Base-by-base conservation (phyloP, 148 eudicot genomes). In the Vaccinium macrocarpon region DNA sequence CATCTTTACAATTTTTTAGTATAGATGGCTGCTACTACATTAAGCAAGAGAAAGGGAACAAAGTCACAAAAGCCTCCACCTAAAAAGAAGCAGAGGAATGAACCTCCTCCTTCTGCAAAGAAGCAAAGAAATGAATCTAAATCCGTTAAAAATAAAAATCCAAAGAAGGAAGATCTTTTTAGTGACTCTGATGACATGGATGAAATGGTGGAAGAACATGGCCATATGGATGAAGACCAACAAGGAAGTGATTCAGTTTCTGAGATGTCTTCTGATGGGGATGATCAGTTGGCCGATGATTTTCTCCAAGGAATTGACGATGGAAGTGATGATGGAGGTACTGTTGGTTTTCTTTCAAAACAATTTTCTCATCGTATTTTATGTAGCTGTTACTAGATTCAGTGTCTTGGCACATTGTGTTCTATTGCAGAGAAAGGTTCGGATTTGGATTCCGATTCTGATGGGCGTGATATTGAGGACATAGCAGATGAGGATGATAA, bases 181-280 rank as follows among this genome's bases (percentile, higher is more conserved):
- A 87, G 82, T 74, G 90, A 89, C 55, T 88, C 90, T 14, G 90
- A 90, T 77, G 78, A 56, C 50, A 57, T 16, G 21, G 88, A 76
- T 46, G 94, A 88, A 82, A 88, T 75, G 13, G 82, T 78, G 56
- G 84, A 80, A 50, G 84, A 82, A 51, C 55, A 61, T 48, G 82
- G 84, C 13, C 75, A 52, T 18, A 77, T 80, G 35, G 85, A 79
- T 48, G 87, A 56, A 74, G 92, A 85, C 82, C 89, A 52, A 50
- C 79, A 5, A 62, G 90, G 83, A 42, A 87, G 53, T 9, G 88
- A 77, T 75, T 88, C 88, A 16, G 82, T 55, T 71, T 87, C 87
- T 6, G 95, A 86, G n/a, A 82, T 86, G 83, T 92, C 92, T 25
- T 90, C 91, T 27, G 93, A 89, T n/a, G 92, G 87, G 55, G 95